Conservation (phyloP, 2,329 filamentous ascomycete species). For the Graphilbum ipis-grandicollis region DNA sequence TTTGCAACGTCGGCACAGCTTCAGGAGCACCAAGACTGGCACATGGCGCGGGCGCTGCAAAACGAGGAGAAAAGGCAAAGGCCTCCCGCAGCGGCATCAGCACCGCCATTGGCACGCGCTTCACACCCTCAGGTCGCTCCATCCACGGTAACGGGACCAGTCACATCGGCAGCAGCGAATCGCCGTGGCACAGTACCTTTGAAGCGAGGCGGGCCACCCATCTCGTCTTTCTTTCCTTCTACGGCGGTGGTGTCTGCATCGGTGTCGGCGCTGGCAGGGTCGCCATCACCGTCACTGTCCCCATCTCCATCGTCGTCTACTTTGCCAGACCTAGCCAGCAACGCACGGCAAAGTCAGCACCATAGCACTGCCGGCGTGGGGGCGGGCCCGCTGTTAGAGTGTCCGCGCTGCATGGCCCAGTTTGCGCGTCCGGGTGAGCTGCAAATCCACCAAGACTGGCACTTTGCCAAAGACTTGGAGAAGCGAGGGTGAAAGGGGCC, state of each 20-base stretch:
- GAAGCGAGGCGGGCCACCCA: conserved; percentile 2
- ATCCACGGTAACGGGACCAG: too few relatives aligned
- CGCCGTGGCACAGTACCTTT: not conserved
- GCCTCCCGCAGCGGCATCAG: not conserved
- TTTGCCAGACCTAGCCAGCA: too few relatives aligned
- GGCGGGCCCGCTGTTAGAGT: conserved; percentile 19
- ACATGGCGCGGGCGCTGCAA: conserved; percentile 77
- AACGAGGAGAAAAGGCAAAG: conserved; percentile 24
- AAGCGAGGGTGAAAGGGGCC: not conserved
- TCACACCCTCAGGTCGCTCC: too few relatives aligned
- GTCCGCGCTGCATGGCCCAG: conserved; percentile 46
- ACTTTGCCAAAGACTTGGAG: conserved; percentile 77
- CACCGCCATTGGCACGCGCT: too few relatives aligned
- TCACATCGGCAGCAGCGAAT: not conserved
- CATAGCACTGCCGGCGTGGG: not conserved
- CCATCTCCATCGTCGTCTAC: too few relatives aligned
- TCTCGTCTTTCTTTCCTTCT: conserved; percentile 7
- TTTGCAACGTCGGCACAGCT: conserved; percentile 39
- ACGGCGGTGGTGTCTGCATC: not conserved
- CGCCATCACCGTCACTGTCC: too few relatives aligned
- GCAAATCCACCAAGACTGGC: conserved; percentile 80
- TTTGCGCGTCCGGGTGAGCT: conserved; percentile 39
- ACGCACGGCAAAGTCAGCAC: too few relatives aligned
- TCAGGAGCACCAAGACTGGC: conserved; percentile 80
- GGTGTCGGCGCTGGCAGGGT: not conserved